Base-by-base conservation (phyloP, 352 stramenopile species). In the Pythium folliculosum region DNA sequence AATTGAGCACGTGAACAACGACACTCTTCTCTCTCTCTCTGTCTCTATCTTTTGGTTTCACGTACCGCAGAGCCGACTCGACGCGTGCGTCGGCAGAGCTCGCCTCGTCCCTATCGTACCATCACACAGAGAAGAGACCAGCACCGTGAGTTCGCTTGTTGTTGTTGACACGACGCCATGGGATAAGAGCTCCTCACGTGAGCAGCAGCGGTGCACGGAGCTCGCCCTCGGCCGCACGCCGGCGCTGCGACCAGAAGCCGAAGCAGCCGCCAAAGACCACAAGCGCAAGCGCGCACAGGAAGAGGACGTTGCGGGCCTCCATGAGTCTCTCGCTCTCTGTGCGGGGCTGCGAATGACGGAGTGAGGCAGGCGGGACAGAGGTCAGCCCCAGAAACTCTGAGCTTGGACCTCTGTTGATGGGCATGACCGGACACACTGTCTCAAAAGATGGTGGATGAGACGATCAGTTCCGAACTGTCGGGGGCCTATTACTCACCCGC, bases 1-100 rank as follows among this genome's bases (percentile, higher is more conserved):
- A 52, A 4, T 12, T 10, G 23, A 16, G 16, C 27, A 32, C 27
- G 5, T 32, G 27, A 6, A 32, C 27, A 32, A 32, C 27, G 27
- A 32, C 5, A 32, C 27, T 5, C 5, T 32, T 32, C 27, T 32
- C 27, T 32, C 27, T 32, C 27, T 32, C 27, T 22, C 5, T 32
- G 3, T 32, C 27, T 32, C 27, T 32, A 2, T 32, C 27, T 22
- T 1, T 37, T 13, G 35, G 25, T 14, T 14, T 23, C 19, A 50
- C 60, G 21, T 49, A 67, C 60, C 60, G 60, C 16, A 67, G 22
- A 1, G 60, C 60, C 32, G 60, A 55, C 51, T 60, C 51, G 37
- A 61, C 60, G 12, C 60, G 60, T 8, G 60, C 60, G 30, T 67
- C 51, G 1, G 43, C 51, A 6, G 51, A 60, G 27, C 49, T 66